phyloP scores from a whole-genome alignment of 2,329 filamentous ascomycete species.

The Talaromyces sp. region DNA sequence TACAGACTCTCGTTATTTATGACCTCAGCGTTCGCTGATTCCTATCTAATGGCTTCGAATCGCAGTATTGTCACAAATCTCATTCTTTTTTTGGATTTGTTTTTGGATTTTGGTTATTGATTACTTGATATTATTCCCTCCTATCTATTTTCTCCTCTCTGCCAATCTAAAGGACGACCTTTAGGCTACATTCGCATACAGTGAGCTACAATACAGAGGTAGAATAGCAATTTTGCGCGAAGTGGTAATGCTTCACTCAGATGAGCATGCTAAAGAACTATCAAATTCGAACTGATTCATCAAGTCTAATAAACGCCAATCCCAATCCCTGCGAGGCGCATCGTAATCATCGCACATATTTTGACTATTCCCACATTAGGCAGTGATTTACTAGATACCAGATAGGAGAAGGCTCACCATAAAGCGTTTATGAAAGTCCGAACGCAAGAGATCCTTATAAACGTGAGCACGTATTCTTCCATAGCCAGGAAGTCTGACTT shows the following conservation, averaged over 20 bases:
- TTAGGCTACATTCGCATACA: not conserved
- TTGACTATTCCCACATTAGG: slow-evolving; percentile 34
- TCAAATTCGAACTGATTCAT: not conserved
- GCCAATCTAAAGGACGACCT: not conserved
- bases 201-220: not conserved
- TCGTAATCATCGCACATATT: slow-evolving; percentile 46
- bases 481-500: slow-evolving; percentile 35
- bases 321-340: not conserved
- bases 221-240: not conserved
- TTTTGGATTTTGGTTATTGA: not conserved
- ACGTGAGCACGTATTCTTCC: slow-evolving; percentile 15
- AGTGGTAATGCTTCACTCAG: not conserved
- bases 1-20: not conserved
- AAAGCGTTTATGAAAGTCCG: slow-evolving; percentile 96
- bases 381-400: not conserved
- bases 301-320: not conserved
- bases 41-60: too few species aligned
- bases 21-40: too few species aligned
- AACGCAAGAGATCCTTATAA: slow-evolving; percentile 73
- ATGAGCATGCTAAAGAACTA: not conserved
- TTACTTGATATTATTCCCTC: not conserved
- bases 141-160: not conserved
- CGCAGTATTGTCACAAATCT: not conserved
- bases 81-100: not conserved
- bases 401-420: slow-evolving; percentile 58